Percentiles rank a stretch among this genome's conserved stretches.
These are phyloP conservation scores for Fusarium praegraminearum DNA, from an alignment of 2,329 filamentous ascomycete genomes.

Conservation along the genomic window DNA sequence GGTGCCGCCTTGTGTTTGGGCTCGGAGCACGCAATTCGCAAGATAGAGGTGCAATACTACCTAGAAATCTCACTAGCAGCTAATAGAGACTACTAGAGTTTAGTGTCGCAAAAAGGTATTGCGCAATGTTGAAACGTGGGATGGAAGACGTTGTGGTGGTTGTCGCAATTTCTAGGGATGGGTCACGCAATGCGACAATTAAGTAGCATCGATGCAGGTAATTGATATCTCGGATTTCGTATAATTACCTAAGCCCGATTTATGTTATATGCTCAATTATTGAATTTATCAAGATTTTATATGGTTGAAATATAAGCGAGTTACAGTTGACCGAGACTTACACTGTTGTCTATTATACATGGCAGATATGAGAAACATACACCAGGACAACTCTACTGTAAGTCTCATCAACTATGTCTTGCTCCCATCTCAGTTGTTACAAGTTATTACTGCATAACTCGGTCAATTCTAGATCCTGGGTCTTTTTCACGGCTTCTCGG, in stretches of 20 bases:
- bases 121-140: constrained; percentile 38
- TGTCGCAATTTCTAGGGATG: constrained; percentile 45
- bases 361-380: not conserved
- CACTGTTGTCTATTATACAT: not conserved
- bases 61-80: not conserved
- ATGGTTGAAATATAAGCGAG: not conserved
- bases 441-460: not conserved
- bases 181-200: constrained; percentile 43
- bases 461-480: not conserved
- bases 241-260: not conserved
- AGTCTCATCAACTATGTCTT: not conserved
- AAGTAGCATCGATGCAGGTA: not conserved
- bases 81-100: not conserved
- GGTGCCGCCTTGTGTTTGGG: not conserved
- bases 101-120: constrained; percentile 19
- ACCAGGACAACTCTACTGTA: not conserved
- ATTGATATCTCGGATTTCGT: not conserved
- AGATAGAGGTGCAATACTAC: not conserved
- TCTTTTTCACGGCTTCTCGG: constrained; percentile 35
- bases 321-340: not conserved
- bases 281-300: fast-evolving
- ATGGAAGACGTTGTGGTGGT: constrained; percentile 10
- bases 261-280: fast-evolving
- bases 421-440: too few species aligned
- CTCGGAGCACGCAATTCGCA: constrained; percentile 42